Base-by-base conservation (phyloP, 2,329 filamentous ascomycete species). In the Curvularia hawaiiensis region DNA sequence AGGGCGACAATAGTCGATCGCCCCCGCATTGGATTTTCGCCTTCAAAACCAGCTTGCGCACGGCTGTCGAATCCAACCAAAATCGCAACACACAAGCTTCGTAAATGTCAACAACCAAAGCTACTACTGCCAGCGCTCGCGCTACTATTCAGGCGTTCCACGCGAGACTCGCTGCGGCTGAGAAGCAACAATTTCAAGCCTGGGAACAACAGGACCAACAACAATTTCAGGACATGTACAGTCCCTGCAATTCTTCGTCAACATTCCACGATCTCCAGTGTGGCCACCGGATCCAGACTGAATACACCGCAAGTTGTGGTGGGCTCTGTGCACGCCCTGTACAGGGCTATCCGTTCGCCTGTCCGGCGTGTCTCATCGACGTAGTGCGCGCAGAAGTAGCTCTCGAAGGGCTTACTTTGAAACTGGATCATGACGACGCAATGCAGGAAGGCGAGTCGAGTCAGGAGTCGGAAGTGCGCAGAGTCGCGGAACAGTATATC, bases 151-250 rank as follows among this genome's bases (percentile, higher is more conserved):
- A 58, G 22, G 30, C 40, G 33, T 58, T 58, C n/a, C 55, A 58
- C 28, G 52, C 31, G 11, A 47, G 52, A 12, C 39, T 58, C 18
- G 51, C 44, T 35, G 55, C 41, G 39, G 46, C 50, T 18, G 55
- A 58, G 40, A 58, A 39, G 40, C 50, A 58, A 24, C 45, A 38
- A 35, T 38, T 22, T 31, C 18, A 28, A 16, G 18, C 39, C 11
- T 38, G 49, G 35, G 53, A 4, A 4, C 43, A 51, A n/a, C 33
- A 46, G 30, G 43, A 52, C 30, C 40, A 59, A 30, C 57, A 59
- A 26, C 44, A 56, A 39, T 59, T 59, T 46, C 40, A 56, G 22
- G 50, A 56, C 33, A 57, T 38, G 35, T 59, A 59, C 54, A 57
- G 48, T 26, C 54, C 58, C 31, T 60, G 58, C 50, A 57, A 54